Base-by-base conservation (phyloP, 129 eudicot species). In the Chrysanthemum lavandulifolium region DNA sequence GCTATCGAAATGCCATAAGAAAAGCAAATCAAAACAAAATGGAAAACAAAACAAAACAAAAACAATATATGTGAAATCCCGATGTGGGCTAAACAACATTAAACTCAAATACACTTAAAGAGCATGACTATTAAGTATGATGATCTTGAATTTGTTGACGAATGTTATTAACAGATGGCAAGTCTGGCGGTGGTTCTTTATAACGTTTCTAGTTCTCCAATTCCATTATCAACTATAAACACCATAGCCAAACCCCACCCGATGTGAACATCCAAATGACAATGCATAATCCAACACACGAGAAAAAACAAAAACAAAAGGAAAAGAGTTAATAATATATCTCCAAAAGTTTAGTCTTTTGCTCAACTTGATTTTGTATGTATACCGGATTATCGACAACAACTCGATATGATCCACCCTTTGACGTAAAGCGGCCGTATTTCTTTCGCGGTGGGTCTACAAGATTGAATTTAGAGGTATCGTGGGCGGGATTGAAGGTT, bases 351-450 rank as follows among this genome's bases (percentile, higher is more conserved):
- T 14, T 29, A 27, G n/a, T 31, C 14, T 52, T 70, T 55, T 18
- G 43, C 13, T 67, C 54, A 66, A 16, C 62, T 78, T 40, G 43
- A 40, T 12, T 40, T 11, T 19, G 16, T n/a, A 58, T 21, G 40
- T 56, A 25, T 78, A 89, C 98, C 98, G 98, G 98, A 84, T 94
- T 94, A 66, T 94, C 98, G 43, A 97, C 98, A 10, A 94, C 97
- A 62, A 94, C 98, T 74, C n/a, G n/a, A n/a, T 55, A 94, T 90
- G 69, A 86, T 27, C 98, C 98, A 94, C 76, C 98, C 98, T 3
- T 82, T 84, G 25, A 86, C 96, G 96, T 25, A 91, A 67, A 77
- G 90, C 84, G 10, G 81, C 97, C 0, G 97, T 95, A 55, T 95
- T 95, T 13, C 99, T 78, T 36, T 86, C n/a, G 66, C 14, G 99